Conservation (phyloP, 1,139 yeast genomes). For the Taiozyma sp. region DNA sequence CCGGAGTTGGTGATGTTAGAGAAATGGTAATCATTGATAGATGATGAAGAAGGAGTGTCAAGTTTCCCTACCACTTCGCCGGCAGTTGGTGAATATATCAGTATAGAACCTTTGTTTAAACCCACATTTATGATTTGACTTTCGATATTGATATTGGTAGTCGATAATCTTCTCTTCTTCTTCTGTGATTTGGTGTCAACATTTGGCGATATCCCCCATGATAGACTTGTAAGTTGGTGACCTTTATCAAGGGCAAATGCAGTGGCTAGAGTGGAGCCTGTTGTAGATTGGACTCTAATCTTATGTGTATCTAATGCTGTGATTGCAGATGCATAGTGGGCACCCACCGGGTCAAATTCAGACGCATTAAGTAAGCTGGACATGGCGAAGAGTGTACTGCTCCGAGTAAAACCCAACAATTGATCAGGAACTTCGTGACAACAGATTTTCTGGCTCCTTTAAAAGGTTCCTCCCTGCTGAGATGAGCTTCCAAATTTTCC, state of each 20-base stretch:
- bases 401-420: not conserved
- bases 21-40: constrained; percentile 50
- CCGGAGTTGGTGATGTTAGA: constrained; percentile 39
- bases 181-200: constrained; percentile 16
- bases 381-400: constrained; percentile 1
- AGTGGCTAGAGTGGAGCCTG: constrained; percentile 34
- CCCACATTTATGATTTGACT: constrained; percentile 55
- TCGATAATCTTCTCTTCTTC: constrained; percentile 30
- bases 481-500: constrained; percentile 4
- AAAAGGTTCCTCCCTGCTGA: not conserved
- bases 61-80: constrained; percentile 52
- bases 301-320: constrained; percentile 74
- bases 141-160: constrained; percentile 24
- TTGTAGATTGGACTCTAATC: constrained; percentile 58
- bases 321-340: constrained; percentile 61
- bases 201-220: constrained; percentile 46
- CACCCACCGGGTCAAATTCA: constrained; percentile 39
- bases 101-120: constrained; percentile 58
- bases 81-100: constrained; percentile 65
- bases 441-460: too few species aligned
- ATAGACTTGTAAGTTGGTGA: constrained; percentile 43
- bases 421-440: not conserved
- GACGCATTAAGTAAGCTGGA: constrained; percentile 15
- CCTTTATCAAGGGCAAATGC: constrained; percentile 51
- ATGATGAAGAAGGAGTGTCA: constrained; percentile 44